These are phyloP conservation scores for Xylariaceae sp. DNA, from an alignment of 2,329 filamentous ascomycete species.

Conservation along the genomic window DNA sequence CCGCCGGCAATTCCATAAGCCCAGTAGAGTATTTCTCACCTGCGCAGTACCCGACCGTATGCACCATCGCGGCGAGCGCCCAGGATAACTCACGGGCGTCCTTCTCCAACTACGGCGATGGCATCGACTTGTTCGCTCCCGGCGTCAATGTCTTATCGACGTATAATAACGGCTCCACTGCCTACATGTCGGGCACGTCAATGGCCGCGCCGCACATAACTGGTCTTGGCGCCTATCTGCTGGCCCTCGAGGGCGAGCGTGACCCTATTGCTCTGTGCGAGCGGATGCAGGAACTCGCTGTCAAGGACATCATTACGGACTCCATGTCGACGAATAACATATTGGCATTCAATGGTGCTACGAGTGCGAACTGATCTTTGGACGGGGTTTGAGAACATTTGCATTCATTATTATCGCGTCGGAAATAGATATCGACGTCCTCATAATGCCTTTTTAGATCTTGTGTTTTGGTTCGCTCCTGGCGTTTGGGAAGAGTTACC, in stretches of 20 bases:
- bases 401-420: too few species aligned
- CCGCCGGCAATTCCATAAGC: slow-evolving; percentile 41
- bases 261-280: slow-evolving; percentile 25
- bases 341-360: slow-evolving; percentile 25
- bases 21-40: slow-evolving; percentile 26
- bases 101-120: slow-evolving; percentile 35
- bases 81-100: slow-evolving; percentile 24
- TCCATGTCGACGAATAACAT: slow-evolving; percentile 24
- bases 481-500: too few species aligned
- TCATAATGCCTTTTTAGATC: too few species aligned
- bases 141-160: slow-evolving; percentile 39
- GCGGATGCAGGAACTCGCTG: slow-evolving; percentile 27
- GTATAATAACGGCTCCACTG: slow-evolving; percentile 36
- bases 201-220: slow-evolving; percentile 42
- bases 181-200: slow-evolving; percentile 43
- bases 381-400: too few species aligned
- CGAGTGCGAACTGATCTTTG: too few species aligned
- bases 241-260: slow-evolving; percentile 44
- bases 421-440: too few species aligned
- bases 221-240: slow-evolving; percentile 42
- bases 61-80: slow-evolving; percentile 35
- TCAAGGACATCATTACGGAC: slow-evolving; percentile 19
- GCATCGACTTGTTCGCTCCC: slow-evolving; percentile 42
- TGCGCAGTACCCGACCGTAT: slow-evolving; percentile 32
- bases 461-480: too few species aligned